Evolutionary conservation across 768 basidiomycete species (phyloP).

Genomic region (Udeniomyces megalosporus): DNA sequence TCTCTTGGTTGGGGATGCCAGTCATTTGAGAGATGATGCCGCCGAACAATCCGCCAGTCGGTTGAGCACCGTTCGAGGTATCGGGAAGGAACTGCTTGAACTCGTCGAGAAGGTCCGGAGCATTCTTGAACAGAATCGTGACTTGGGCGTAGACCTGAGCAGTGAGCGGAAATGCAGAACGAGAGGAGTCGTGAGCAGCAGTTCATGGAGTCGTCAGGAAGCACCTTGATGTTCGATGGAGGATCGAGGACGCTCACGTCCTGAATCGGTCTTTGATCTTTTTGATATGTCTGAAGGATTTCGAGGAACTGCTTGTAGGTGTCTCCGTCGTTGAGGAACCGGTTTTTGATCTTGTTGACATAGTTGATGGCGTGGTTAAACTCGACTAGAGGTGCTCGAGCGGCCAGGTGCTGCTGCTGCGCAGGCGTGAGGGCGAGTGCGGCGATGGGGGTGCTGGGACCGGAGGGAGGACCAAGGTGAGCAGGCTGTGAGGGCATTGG

Average conservation of each 20-base stretch:
- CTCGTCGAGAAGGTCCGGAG: constrained; percentile 30
- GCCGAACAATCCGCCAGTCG: constrained; percentile 20
- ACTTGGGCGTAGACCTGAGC: constrained; percentile 30
- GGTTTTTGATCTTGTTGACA: constrained; percentile 93
- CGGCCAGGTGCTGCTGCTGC: constrained; percentile 2
- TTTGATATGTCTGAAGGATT: constrained; percentile 36
- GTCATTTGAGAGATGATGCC: constrained; percentile 21
- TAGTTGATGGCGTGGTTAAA: constrained; percentile 84
- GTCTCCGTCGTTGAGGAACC: constrained; percentile 74
- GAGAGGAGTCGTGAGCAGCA: background rate
- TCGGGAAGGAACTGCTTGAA: constrained; percentile 32
- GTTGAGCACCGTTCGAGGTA: constrained; percentile 17
- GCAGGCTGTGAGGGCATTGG: background rate
- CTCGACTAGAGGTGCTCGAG: constrained; percentile 19
- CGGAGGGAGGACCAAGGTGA: background rate
- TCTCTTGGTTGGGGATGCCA: background rate
- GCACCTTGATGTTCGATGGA: background rate
- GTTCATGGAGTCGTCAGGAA: background rate
- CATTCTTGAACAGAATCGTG: constrained; percentile 28
- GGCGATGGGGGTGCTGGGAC: background rate
- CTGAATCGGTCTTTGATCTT: constrained; percentile 41
- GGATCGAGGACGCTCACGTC: constrained; percentile 34
- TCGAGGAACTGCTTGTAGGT: constrained; percentile 41
- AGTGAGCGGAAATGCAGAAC: background rate
- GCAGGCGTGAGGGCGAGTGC: background rate